Evolutionary conservation across 768 basidiomycete species (phyloP), one percentile per base, ranked within the genome.

Genomic region (Lactarius pseudohatsudake): DNA sequence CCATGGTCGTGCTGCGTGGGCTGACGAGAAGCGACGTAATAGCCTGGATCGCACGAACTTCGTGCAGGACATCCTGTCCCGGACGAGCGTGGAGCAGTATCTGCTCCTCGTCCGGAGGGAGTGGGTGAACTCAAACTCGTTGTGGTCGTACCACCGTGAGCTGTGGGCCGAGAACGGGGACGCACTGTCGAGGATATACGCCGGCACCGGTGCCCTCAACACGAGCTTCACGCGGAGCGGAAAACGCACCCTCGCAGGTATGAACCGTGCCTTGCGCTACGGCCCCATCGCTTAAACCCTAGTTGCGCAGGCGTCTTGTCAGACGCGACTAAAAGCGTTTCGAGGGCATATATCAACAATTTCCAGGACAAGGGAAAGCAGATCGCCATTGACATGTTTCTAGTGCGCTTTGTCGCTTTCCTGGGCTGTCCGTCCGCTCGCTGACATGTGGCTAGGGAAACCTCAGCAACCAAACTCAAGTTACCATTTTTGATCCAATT

Each of bases 101-200:
- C 84, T 98, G 41, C 75, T 81, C 50, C 87, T 94, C 45, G 86
- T 91, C 59, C 87, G 87, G 47, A 85, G 87, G 2, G 89, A 90
- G 73, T 95, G 92, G 90, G 73, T 86, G 34, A 82, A 84, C 61
- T 86, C 86, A 11, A 81, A 79, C 64, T 77, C 83, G 9, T 79
- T 98, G 11, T 98, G 95, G 93, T 81, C 85, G 0, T 81, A 91
- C 56, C 96, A 98, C 76, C 87, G 96, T 26, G 92, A 96, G 74
- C 79, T 98, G 4, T 99, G 96, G 96, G 97, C 97, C 1, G 96
- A 96, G 79, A 96, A 94, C 72, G 95, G 95, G 15, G 95, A 97
- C 74, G 91, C 92, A 0, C 76, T 99, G 45, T 94, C 92, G 20
- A 88, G 89, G 64, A 96, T 96, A 70, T 99, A 99, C 76, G 96